Conservation (phyloP, 2,329 filamentous ascomycete species). For the Drechmeria coniospora region DNA sequence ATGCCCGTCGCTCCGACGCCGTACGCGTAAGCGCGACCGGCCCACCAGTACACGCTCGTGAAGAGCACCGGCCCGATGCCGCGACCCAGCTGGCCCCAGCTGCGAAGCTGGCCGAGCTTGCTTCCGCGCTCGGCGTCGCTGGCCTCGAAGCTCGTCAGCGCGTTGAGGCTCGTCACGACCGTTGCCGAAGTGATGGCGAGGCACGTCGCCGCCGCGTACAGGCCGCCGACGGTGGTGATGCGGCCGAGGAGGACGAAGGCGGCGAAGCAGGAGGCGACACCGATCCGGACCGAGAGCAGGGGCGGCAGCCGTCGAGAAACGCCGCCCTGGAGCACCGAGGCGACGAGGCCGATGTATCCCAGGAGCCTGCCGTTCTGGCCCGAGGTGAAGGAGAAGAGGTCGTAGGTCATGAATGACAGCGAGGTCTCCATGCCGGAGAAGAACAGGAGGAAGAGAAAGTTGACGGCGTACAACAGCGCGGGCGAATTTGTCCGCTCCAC, state of each 20-base stretch:
- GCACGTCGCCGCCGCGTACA: slow-evolving; percentile 72
- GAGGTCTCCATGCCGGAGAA: slow-evolving; percentile 99
- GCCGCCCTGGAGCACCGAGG: slow-evolving; percentile 85
- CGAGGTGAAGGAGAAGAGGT: slow-evolving; percentile 72
- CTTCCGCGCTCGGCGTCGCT: slow-evolving; percentile 64
- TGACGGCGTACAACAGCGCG: slow-evolving; percentile 63
- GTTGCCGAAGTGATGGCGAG: slow-evolving; percentile 85
- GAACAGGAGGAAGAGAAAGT: slow-evolving; percentile 86
- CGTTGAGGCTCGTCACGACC: slow-evolving; percentile 86
- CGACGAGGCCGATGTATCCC: slow-evolving; percentile 80
- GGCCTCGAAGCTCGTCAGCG: slow-evolving; percentile 82
- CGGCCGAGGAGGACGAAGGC: slow-evolving; percentile 69
- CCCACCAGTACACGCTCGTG: slow-evolving; percentile 97
- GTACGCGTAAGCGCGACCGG: slow-evolving; percentile 76
- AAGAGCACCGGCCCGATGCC: slow-evolving; percentile 80
- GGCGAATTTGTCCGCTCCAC: slow-evolving; percentile 64
- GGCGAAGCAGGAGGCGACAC: slow-evolving; percentile 59
- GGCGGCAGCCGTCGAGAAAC: slow-evolving; percentile 76
- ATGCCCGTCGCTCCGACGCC: slow-evolving; percentile 67
- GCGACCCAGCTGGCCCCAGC: slow-evolving; percentile 73
- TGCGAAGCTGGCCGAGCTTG: slow-evolving; percentile 71
- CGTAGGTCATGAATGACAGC: slow-evolving; percentile 92
- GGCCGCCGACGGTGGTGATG: slow-evolving; percentile 47
- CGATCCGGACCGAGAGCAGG: slow-evolving; percentile 62
- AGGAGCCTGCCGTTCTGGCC: slow-evolving; percentile 72